A percentile compares a stretch with the other conserved stretches of the same genome.
phyloP scores from a whole-genome alignment of 768 basidiomycete genomes.

The Leucocoprinus birnbaumii region DNA sequence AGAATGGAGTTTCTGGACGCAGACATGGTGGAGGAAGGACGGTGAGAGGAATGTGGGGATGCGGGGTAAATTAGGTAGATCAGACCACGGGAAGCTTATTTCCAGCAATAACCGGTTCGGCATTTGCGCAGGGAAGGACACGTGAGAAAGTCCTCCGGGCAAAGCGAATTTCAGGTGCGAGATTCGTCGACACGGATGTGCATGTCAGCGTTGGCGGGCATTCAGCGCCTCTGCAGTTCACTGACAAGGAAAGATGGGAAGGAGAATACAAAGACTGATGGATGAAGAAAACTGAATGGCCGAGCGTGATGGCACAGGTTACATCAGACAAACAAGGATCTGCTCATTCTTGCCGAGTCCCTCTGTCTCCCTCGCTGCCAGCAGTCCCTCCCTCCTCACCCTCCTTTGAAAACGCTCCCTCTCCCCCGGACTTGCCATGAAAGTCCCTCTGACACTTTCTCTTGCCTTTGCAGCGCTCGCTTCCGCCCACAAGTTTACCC shows the following conservation, averaged over 20 bases:
- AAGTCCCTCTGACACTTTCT: slow-evolving; percentile 32
- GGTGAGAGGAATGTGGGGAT: not conserved
- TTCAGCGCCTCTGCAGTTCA: too few relatives aligned
- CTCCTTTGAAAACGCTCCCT: slow-evolving; percentile 24
- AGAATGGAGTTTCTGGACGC: slow-evolving; percentile 60
- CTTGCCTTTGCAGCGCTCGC: slow-evolving; percentile 33
- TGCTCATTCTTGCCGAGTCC: slow-evolving; percentile 1
- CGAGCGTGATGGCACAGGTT: not conserved
- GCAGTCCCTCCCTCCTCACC: slow-evolving; percentile 19
- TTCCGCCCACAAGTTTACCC: slow-evolving; percentile 39
- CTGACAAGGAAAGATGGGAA: too few relatives aligned
- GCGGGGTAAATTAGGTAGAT: not conserved
- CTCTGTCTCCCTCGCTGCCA: slow-evolving; percentile 4
- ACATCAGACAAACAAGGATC: not conserved
- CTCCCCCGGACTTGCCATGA: slow-evolving; percentile 41
- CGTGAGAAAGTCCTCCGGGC: too few relatives aligned
- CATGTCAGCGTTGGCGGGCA: too few relatives aligned
- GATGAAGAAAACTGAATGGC: too few relatives aligned
- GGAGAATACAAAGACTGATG: too few relatives aligned
- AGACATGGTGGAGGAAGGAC: slow-evolving; percentile 33
- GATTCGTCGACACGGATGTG: too few relatives aligned
- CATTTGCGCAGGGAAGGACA: not conserved
- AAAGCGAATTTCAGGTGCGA: too few relatives aligned
- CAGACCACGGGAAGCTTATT: not conserved
- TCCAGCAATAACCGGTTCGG: not conserved